Conservation (phyloP, 371 early-diverging fungal genomes). For the Lichtheimia corymbifera region DNA sequence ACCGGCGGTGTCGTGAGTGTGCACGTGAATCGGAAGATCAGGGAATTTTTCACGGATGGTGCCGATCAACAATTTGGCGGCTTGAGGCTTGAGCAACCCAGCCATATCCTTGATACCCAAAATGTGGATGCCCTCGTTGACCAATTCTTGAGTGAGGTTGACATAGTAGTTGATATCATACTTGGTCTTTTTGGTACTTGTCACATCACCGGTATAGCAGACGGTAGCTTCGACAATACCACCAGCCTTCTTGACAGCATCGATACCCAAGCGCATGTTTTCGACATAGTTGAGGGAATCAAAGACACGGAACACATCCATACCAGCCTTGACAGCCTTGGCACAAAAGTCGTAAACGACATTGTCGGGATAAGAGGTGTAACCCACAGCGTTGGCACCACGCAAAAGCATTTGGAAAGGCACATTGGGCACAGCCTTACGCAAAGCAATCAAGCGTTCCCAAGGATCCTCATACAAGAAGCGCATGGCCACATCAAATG, state of each 20-base stretch:
- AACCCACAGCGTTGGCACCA: slow-evolving; percentile 98
- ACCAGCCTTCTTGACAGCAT: slow-evolving; percentile 91
- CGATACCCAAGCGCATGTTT: slow-evolving; percentile 92
- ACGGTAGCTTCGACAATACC: slow-evolving; percentile 94
- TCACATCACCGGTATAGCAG: slow-evolving; percentile 93
- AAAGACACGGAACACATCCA: slow-evolving; percentile 96
- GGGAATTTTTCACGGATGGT: slow-evolving; percentile 87
- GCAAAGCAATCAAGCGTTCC: slow-evolving; percentile 83
- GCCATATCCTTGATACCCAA: slow-evolving; percentile 98
- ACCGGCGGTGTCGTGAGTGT: slow-evolving; percentile 97
- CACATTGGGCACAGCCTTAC: slow-evolving; percentile 89
- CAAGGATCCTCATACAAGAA: slow-evolving; percentile 95
- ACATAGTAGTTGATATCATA: slow-evolving; percentile 90
- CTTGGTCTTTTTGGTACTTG: slow-evolving; percentile 73
- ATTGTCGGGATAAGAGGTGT: slow-evolving; percentile 96
- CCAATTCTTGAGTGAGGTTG: slow-evolving; percentile 83
- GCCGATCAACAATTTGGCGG: slow-evolving; percentile 81
- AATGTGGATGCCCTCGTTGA: slow-evolving; percentile 89
- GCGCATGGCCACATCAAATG: slow-evolving; percentile 94
- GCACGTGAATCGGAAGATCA: slow-evolving; percentile 91
- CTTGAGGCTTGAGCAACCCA: slow-evolving; percentile 92
- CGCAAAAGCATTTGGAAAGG: slow-evolving; percentile 98
- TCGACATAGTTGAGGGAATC: slow-evolving; percentile 95
- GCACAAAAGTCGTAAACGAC: slow-evolving; percentile 94
- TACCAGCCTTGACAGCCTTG: slow-evolving; percentile 86